phyloP scores from a whole-genome alignment of 1,284 basidiomycete genomes.

The Naganishia albida region DNA sequence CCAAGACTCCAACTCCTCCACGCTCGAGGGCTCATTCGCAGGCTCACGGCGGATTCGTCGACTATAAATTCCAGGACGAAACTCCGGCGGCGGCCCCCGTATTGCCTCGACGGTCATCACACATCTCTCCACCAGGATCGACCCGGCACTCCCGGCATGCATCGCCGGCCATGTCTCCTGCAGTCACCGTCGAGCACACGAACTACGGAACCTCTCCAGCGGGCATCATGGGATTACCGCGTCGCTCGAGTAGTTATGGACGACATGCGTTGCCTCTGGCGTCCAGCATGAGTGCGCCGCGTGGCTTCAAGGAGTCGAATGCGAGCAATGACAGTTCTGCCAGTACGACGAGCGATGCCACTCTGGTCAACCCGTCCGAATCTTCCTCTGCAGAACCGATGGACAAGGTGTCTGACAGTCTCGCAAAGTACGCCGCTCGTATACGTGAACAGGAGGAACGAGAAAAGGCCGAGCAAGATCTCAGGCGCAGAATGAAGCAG shows the following conservation, averaged over 20 bases:
- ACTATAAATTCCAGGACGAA: slow-evolving; percentile 19
- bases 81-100: slow-evolving; percentile 5
- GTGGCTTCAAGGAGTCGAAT: slow-evolving; percentile 2
- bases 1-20: slow-evolving; percentile 18
- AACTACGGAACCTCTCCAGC: background rate
- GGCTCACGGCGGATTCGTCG: background rate
- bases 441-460: slow-evolving; percentile 25
- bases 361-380: slow-evolving; percentile 8
- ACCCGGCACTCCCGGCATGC: slow-evolving; percentile 20
- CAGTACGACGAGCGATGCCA: background rate
- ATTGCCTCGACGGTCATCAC: slow-evolving; percentile 16
- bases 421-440: slow-evolving; percentile 28
- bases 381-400: slow-evolving; percentile 14
- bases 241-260: slow-evolving; percentile 22
- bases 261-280: slow-evolving; percentile 5
- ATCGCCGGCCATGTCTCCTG: slow-evolving; percentile 18
- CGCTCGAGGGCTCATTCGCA: slow-evolving; percentile 21
- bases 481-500: slow-evolving; percentile 11
- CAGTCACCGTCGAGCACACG: slow-evolving; percentile 1
- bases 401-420: slow-evolving; percentile 31
- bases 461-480: slow-evolving; percentile 13
- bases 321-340: slow-evolving; percentile 4
- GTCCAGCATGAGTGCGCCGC: background rate
- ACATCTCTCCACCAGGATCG: slow-evolving; percentile 20
- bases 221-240: slow-evolving; percentile 15